phyloP scores from a whole-genome alignment of 371 early-diverging fungal species.

The Zychaea mexicana region DNA sequence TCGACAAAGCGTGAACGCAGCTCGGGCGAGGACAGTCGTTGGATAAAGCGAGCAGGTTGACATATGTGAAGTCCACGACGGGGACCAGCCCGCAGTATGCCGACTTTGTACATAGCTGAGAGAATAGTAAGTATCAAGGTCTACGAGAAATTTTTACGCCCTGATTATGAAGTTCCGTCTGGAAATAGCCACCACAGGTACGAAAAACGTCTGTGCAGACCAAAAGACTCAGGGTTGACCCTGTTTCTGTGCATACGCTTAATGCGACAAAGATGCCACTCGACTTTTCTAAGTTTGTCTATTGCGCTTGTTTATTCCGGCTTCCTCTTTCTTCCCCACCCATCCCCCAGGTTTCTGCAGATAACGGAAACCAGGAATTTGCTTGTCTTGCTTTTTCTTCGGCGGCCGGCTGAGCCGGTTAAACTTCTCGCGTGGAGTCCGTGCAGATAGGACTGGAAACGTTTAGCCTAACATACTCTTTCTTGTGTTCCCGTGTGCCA shows the following conservation, averaged over 20 bases:
- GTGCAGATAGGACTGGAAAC: background rate
- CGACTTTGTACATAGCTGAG: constrained; percentile 15
- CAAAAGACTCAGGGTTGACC: too few relatives aligned
- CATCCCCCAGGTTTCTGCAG: background rate
- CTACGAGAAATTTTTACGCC: too few relatives aligned
- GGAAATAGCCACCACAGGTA: too few relatives aligned
- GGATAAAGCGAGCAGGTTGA: constrained; percentile 18
- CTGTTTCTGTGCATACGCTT: too few relatives aligned
- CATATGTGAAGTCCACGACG: background rate
- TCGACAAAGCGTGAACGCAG: constrained; percentile 53
- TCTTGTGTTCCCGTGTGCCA: background rate
- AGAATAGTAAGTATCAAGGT: too few relatives aligned
- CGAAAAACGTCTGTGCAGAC: too few relatives aligned
- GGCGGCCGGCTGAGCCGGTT: background rate
- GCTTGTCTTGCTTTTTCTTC: background rate
- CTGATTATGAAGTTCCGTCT: too few relatives aligned
- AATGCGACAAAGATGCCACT: too few relatives aligned
- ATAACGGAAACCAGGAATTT: background rate
- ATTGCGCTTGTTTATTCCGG: too few relatives aligned
- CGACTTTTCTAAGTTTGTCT: too few relatives aligned
- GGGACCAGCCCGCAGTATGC: background rate
- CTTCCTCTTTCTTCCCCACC: too few relatives aligned
- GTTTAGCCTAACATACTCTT: background rate
- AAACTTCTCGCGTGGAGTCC: background rate
- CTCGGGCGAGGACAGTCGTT: constrained; percentile 44